Evolutionary conservation across 2,329 filamentous ascomycete species (phyloP).

Genomic region (Scedosporium minutisporum): DNA sequence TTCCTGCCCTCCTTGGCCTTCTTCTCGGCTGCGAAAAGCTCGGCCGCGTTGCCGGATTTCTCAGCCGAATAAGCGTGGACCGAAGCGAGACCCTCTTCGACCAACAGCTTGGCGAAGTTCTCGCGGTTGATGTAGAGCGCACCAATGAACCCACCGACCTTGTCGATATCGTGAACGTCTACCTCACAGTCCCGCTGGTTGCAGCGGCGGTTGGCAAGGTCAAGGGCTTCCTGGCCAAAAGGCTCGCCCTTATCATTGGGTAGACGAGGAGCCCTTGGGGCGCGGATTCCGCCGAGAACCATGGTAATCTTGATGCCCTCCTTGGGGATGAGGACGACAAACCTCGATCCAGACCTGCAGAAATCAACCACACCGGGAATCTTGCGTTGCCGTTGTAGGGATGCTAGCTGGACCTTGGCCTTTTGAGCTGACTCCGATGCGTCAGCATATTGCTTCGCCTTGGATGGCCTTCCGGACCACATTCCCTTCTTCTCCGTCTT

Average conservation of each 20-base stretch:
- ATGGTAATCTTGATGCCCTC: constrained; percentile 93
- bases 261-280: constrained; percentile 64
- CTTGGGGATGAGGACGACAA: constrained; percentile 82
- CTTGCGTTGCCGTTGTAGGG: constrained; percentile 82
- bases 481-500: constrained; percentile 88
- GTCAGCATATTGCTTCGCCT: constrained; percentile 73
- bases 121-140: constrained; percentile 88
- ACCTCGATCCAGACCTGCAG: constrained; percentile 92
- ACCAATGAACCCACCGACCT: constrained; percentile 94
- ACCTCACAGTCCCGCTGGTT: constrained; percentile 95
- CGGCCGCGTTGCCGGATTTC: constrained; percentile 79
- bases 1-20: constrained; percentile 82
- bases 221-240: constrained; percentile 88
- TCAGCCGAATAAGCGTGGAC: constrained; percentile 95
- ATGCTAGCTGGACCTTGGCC: constrained; percentile 84
- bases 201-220: constrained; percentile 78
- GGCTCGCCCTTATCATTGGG: constrained; percentile 77
- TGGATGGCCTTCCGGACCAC: constrained; percentile 84
- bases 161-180: constrained; percentile 89
- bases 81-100: constrained; percentile 87
- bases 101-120: constrained; percentile 84
- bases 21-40: constrained; percentile 80
- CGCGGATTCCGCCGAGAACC: constrained; percentile 85
- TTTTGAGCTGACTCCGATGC: constrained; percentile 90
- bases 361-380: constrained; percentile 92